Evolutionary conservation across 2,329 filamentous ascomycete species (phyloP), one percentile per base, ranked within the genome.

Genomic region (Corniculantispora saksenae): DNA sequence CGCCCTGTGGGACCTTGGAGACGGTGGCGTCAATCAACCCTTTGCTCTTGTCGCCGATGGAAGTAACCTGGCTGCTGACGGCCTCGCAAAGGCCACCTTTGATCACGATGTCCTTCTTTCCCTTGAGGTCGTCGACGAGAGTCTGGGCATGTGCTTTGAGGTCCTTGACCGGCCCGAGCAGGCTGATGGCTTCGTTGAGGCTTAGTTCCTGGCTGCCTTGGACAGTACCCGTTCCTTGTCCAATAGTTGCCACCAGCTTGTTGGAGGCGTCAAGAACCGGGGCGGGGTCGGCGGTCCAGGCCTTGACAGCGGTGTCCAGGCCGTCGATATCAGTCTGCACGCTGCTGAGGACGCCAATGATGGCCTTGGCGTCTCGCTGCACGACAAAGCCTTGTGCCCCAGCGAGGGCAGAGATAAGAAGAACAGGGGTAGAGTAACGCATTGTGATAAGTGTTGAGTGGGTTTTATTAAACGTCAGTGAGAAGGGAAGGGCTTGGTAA

Each of bases 301-400:
- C 58, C 23, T 68, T 65, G 57, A 68, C 64, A 27, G 69, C 69
- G n/a, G 27, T 61, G 65, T 69, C 69, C 25, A 70, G 56, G 4
- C 51, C 48, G 53, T 61, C 63, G 58, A 71, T 67, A 35, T 58
- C 56, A 27, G 61, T 66, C 48, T 61, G 62, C 21, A 71, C 69
- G 17, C 62, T 53, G n/a, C 43, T 45, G 19, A 70, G 64, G 53
- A 71, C 67, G 47, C 55, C 56, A 48, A 53, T 13, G 45, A 59
- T 38, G 32, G 45, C 13, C 23, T 35, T 9, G 12, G 45, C 45
- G 12, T 64, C 62, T 19, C 62, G 61, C 17, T 40, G 61, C 29
- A 58, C 2, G 15, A 57, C 61, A 25, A 58, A 29, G 1, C 9
- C 45, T n/a, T 64, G 40, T 9, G 43, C 61, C 17, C 61, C 61